phyloP scores from a whole-genome alignment of 2,329 filamentous ascomycete species.

The Exophiala mesophila region DNA sequence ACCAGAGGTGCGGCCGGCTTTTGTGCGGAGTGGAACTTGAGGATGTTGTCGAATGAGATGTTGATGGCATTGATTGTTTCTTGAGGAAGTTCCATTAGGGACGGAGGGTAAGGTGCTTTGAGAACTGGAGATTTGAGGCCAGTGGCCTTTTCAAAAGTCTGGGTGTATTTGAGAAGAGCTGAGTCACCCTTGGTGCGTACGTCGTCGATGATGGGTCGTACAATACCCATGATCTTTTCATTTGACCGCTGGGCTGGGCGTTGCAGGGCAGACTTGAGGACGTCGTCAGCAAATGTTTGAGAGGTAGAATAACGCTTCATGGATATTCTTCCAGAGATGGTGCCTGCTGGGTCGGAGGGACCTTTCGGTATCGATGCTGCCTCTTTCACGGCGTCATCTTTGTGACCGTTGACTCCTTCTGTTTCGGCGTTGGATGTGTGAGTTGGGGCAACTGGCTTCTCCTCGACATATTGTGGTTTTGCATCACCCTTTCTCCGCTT shows the following conservation, averaged over 20 bases:
- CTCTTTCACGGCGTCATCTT: constrained; percentile 34
- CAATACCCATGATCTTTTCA: constrained; percentile 88
- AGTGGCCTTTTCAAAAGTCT: constrained; percentile 96
- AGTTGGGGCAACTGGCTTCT: constrained; percentile 36
- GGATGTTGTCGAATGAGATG: constrained; percentile 87
- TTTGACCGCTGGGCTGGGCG: constrained; percentile 90
- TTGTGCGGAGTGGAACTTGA: constrained; percentile 88
- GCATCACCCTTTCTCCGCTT: constrained; percentile 90
- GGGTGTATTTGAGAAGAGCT: constrained; percentile 85
- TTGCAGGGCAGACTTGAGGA: constrained; percentile 70
- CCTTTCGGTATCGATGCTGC: constrained; percentile 51
- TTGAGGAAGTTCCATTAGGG: constrained; percentile 75
- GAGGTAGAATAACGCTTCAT: constrained; percentile 75
- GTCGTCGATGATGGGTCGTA: constrained; percentile 84
- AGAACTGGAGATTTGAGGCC: constrained; percentile 85
- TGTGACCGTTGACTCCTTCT: constrained; percentile 16
- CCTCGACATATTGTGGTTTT: constrained; percentile 86
- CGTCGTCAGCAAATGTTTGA: constrained; percentile 39
- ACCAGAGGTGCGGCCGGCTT: constrained; percentile 73
- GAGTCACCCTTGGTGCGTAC: constrained; percentile 80
- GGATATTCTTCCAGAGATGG: constrained; percentile 57
- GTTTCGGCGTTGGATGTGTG: constrained; percentile 34
- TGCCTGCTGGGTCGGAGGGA: constrained; percentile 47
- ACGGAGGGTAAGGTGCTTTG: constrained; percentile 77
- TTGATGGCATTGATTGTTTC: constrained; percentile 94